Conservation (phyloP, 2,329 filamentous ascomycete species). For the Aureobasidium sp. region DNA sequence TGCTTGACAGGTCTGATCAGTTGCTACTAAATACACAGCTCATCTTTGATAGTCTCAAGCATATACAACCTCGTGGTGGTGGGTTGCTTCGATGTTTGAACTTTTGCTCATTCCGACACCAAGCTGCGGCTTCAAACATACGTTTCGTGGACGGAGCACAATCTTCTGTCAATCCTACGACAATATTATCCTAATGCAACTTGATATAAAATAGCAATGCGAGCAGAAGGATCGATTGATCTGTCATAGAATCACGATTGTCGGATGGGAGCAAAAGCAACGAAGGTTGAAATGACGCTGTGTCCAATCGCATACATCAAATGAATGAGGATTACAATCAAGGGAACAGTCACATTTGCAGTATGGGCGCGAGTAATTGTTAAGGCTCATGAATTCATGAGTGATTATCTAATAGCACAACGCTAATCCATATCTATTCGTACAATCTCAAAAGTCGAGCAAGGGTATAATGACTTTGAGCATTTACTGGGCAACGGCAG, state of each 20-base stretch:
- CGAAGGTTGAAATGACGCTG: neutral
- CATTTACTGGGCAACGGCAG: slow-evolving; percentile 12
- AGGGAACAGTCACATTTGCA: too few species aligned
- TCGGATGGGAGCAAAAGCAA: too few species aligned
- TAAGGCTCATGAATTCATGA: neutral
- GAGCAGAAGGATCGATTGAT: too few species aligned
- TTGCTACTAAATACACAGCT: neutral
- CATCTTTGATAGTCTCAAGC: neutral
- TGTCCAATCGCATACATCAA: neutral
- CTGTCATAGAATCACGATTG: too few species aligned
- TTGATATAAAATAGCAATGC: too few species aligned
- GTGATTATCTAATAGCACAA: neutral
- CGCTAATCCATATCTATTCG: neutral
- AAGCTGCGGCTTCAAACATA: too few species aligned
- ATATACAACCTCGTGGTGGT: too few species aligned
- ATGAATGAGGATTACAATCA: neutral
- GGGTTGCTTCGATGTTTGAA: neutral
- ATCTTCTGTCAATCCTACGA: too few species aligned
- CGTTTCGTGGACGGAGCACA: too few species aligned
- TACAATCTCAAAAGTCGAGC: neutral
- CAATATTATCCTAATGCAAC: too few species aligned
- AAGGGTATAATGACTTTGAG: slow-evolving; percentile 6
- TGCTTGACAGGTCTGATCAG: neutral
- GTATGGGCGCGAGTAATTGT: neutral
- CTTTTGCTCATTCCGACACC: neutral